Evolutionary conservation across 2,329 filamentous ascomycete genomes (phyloP).

Genomic region (Meredithiella fracta): DNA sequence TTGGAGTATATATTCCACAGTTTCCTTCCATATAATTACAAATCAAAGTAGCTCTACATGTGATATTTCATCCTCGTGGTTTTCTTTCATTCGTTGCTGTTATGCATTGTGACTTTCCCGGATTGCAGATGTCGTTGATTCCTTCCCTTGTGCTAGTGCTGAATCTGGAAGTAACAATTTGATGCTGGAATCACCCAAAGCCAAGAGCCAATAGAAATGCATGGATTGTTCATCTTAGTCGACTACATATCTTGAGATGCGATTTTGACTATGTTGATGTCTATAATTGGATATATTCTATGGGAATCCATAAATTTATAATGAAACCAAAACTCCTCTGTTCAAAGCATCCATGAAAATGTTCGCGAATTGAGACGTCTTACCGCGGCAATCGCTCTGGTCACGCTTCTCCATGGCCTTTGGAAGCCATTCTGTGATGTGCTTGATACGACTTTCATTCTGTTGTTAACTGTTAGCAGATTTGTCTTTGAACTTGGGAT

Average conservation of each 20-base stretch:
- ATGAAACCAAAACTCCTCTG: slow-evolving; percentile 8
- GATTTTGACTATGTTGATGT: not conserved
- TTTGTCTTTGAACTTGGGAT: not conserved
- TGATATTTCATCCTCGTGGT: too few species aligned
- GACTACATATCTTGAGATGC: not conserved
- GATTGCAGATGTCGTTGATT: too few species aligned
- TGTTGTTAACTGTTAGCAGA: not conserved
- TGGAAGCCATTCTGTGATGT: slow-evolving; percentile 47
- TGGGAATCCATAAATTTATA: not conserved
- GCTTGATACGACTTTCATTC: slow-evolving; percentile 46
- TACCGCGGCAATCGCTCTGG: slow-evolving; percentile 35
- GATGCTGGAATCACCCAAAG: too few species aligned
- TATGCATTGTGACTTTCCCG: too few species aligned
- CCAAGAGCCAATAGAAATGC: too few species aligned
- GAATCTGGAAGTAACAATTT: too few species aligned
- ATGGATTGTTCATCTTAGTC: not conserved
- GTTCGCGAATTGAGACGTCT: slow-evolving; percentile 34
- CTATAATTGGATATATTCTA: not conserved
- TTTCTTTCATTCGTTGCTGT: too few species aligned
- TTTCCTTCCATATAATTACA: too few species aligned
- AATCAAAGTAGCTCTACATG: too few species aligned
- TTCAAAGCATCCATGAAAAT: slow-evolving; percentile 32
- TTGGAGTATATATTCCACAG: not conserved
- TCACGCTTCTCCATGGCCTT: slow-evolving; percentile 37
- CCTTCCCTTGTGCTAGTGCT: too few species aligned